Conservation (phyloP, 345 rosid species). For the Lepidium didymum region DNA sequence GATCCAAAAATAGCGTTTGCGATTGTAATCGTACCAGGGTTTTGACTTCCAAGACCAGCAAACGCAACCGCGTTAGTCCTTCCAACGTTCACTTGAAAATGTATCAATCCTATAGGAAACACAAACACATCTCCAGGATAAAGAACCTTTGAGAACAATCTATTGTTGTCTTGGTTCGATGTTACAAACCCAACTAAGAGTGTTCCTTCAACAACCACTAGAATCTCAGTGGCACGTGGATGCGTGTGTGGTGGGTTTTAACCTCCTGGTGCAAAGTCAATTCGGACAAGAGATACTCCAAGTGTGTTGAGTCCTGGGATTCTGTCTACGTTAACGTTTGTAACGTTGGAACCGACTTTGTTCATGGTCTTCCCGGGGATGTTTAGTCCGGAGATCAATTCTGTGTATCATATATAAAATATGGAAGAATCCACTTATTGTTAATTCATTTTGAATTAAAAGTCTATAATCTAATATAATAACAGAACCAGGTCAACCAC, state of each 20-base stretch:
- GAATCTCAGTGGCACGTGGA: slow-evolving; percentile 34
- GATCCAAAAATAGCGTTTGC: slow-evolving; percentile 39
- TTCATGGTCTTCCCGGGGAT: slow-evolving; percentile 23
- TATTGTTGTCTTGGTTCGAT: slow-evolving; percentile 33
- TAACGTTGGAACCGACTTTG: slow-evolving; percentile 32
- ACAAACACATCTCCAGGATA: slow-evolving; percentile 48
- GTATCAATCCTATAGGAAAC: slow-evolving; percentile 38
- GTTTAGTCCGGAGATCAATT: too few relatives aligned
- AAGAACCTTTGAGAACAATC: slow-evolving; percentile 36
- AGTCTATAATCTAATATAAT: too few relatives aligned
- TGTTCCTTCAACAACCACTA: slow-evolving; percentile 28
- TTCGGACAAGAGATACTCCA: slow-evolving; percentile 29
- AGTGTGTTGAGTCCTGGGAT: slow-evolving; percentile 31
- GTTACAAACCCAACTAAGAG: slow-evolving; percentile 34
- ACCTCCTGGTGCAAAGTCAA: slow-evolving; percentile 32
- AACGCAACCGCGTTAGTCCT: slow-evolving; percentile 33
- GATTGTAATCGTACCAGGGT: slow-evolving; percentile 36
- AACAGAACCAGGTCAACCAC: too few relatives aligned
- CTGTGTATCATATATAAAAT: too few relatives aligned
- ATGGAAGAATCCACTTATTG: too few relatives aligned
- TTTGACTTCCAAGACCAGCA: slow-evolving; percentile 40
- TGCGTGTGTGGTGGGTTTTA: slow-evolving; percentile 35
- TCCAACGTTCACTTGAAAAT: slow-evolving; percentile 41
- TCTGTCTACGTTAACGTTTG: slow-evolving; percentile 24
- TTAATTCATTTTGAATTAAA: too few relatives aligned